Evolutionary conservation across 2,329 filamentous ascomycete species (phyloP), one percentile per base, ranked within the genome.

Genomic region (Aureobasidium sp.): DNA sequence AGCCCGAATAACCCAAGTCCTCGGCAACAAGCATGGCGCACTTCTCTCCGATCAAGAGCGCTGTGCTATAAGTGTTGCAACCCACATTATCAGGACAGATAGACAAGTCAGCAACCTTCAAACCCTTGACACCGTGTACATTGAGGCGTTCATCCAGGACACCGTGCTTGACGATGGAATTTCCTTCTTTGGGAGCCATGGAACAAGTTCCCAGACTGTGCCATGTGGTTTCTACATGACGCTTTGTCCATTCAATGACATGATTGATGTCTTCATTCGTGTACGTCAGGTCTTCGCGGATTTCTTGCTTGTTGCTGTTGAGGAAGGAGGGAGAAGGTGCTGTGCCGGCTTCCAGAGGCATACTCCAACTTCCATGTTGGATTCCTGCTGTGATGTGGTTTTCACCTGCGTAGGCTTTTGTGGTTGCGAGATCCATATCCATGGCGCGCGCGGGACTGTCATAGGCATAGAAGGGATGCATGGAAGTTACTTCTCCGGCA

Each of bases 61-160:
- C 88, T 39, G 87, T 90, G 65, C 84, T 82, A 72, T 86, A 86
- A 15, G 82, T 84, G 66, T 75, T 79, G 72, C 75, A 77, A 64
- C 86, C 88, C 26, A 91, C 87, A 66, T 91, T 92, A 73, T 91
- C 87, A 0, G 88, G 88, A 74, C 87, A 91, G 77, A 91, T 89
- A 56, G 82, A 86, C 48, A 91, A 74, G 73, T 92, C 88, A 13
- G 87, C 87, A 27, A 91, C 87, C 81, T 91, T 91, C 68, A 92
- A 81, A 17, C 86, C 85, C 78, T 89, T 82, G 66, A 90, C 87
- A 57, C 87, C 88, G 71, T 91, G 87, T 3, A 92, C 88, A 67
- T 90, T 91, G 62, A 92, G 81, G 64, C 88, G 83, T 74, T 90
- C 87, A 70, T 92, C 88, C 41, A 92, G 76, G 0, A 92, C 88